Base-by-base conservation (phyloP, 1,284 basidiomycete species). In the Ustilago crameri region DNA sequence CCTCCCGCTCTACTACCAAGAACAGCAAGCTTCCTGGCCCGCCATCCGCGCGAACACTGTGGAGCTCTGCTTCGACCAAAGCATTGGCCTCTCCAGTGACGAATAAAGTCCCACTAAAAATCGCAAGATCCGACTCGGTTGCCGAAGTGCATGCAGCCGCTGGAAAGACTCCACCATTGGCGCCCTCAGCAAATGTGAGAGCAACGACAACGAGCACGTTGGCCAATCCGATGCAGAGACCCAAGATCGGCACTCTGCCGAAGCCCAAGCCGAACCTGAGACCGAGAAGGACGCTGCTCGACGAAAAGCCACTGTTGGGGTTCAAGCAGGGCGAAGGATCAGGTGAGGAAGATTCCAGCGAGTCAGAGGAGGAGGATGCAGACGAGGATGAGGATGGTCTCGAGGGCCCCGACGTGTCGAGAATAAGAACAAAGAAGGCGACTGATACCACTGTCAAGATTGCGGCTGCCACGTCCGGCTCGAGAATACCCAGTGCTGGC, bases 161-260 rank as follows among this genome's bases (percentile, higher is more conserved):
- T 20, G 41, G 32, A 3, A 43, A 38, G 43, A 41, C 23, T 8
- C 46, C 54, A 2, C 24, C 46, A 5, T 48, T 49, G 23, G 53
- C 48, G 12, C 48, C 10, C 5, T 23, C 55, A 26, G 38, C 20
- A 24, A 59, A 45, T 40, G 34, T 44, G 22, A 46, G 59, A 34
- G 51, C 26, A 22, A 34, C 49, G 9, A 62, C 58, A 2, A 26
- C 43, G 17, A 52, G 59, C 24, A 20, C 23, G 22, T 42, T 20
- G 18, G 52, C 47, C 15, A 17, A 40, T 9, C 15, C 17, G 18
- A 32, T 32, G 38, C 43, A 51, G 8, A 58, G 44, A 17, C 55
- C 49, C 5, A 70, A 64, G 40, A 70, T 70, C 27, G 67, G 61
- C 9, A 70, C 56, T 3, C 24, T 70, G 40, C 67, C 67, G 3